Conservation (phyloP, 2,329 filamentous ascomycete genomes). For the Elsinoe arachidis region DNA sequence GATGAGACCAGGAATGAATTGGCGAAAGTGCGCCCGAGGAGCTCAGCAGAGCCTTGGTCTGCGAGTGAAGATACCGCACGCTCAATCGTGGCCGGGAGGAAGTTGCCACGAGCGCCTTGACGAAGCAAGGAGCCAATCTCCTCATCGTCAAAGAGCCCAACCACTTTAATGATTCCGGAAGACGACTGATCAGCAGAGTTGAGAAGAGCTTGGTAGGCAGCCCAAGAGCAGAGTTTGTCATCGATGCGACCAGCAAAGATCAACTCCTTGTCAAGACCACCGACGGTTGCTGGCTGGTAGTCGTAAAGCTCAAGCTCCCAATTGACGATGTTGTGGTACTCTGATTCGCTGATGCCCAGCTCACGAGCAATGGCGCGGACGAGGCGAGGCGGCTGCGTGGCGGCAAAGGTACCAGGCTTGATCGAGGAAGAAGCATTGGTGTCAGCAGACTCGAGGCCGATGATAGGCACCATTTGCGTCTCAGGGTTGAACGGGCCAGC, state of each 20-base stretch:
- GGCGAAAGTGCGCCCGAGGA: conserved; percentile 75
- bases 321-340: conserved; percentile 65
- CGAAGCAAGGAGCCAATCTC: conserved; percentile 88
- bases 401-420: conserved; percentile 58
- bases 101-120: conserved; percentile 84
- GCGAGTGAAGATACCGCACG: conserved; percentile 66
- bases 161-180: conserved; percentile 70
- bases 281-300: conserved; percentile 71
- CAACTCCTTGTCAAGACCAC: conserved; percentile 82
- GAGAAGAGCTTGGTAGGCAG: conserved; percentile 75
- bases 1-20: conserved; percentile 87
- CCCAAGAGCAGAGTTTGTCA: conserved; percentile 95
- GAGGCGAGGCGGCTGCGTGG: conserved; percentile 75
- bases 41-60: conserved; percentile 36
- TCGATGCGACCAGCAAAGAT: conserved; percentile 94
- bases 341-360: conserved; percentile 57
- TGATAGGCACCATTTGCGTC: conserved; percentile 88
- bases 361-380: conserved; percentile 73
- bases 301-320: conserved; percentile 98
- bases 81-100: conserved; percentile 72
- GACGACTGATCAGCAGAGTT: conserved; percentile 45
- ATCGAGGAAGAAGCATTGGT: conserved; percentile 16
- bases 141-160: conserved; percentile 93
- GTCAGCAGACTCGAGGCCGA: conserved; percentile 73
- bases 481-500: conserved; percentile 68